Percentiles rank a stretch among this genome's conserved stretches.
phyloP scores from a whole-genome alignment of 306 rosid species.

The Vigna hirtella region DNA sequence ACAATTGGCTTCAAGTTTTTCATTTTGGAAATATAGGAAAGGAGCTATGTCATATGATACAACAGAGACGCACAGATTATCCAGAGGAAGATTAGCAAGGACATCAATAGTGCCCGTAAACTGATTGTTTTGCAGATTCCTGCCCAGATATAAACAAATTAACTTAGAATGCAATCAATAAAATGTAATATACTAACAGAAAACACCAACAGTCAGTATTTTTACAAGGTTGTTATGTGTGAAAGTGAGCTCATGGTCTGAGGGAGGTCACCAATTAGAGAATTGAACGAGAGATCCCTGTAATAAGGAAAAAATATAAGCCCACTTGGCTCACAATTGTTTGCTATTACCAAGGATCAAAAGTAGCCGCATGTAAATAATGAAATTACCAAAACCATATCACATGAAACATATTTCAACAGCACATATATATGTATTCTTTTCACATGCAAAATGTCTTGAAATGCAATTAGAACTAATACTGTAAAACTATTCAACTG shows the following conservation, averaged over 20 bases:
- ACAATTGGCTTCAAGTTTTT: slow-evolving; percentile 35
- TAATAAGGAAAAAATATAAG: slow-evolving; percentile 45
- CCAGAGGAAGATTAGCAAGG: slow-evolving; percentile 84
- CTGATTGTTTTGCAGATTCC: slow-evolving; percentile 91
- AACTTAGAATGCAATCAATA: slow-evolving; percentile 47
- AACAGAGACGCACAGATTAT: slow-evolving; percentile 66
- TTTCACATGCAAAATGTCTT: slow-evolving; percentile 12
- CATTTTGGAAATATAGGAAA: slow-evolving; percentile 38
- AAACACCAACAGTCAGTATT: slow-evolving; percentile 29
- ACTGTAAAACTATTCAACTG: slow-evolving; percentile 24
- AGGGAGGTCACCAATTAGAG: slow-evolving; percentile 81
- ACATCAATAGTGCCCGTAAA: slow-evolving; percentile 83
- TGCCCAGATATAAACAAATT: slow-evolving; percentile 50
- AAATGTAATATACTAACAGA: slow-evolving; percentile 36
- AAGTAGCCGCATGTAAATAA: slow-evolving; percentile 24
- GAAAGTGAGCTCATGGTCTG: slow-evolving; percentile 85
- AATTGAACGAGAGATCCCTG: slow-evolving; percentile 95
- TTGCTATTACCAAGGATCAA: slow-evolving; percentile 35
- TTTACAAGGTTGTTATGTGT: slow-evolving; percentile 70
- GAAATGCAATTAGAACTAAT: slow-evolving; percentile 34
- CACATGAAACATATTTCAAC: slow-evolving; percentile 22
- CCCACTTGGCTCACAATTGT: slow-evolving; percentile 21
- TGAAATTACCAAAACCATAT: slow-evolving; percentile 26
- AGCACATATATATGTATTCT: not conserved
- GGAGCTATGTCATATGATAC: slow-evolving; percentile 37